Base-by-base conservation (phyloP, 2,329 filamentous ascomycete species). In the Cladosporium cucumerinum region DNA sequence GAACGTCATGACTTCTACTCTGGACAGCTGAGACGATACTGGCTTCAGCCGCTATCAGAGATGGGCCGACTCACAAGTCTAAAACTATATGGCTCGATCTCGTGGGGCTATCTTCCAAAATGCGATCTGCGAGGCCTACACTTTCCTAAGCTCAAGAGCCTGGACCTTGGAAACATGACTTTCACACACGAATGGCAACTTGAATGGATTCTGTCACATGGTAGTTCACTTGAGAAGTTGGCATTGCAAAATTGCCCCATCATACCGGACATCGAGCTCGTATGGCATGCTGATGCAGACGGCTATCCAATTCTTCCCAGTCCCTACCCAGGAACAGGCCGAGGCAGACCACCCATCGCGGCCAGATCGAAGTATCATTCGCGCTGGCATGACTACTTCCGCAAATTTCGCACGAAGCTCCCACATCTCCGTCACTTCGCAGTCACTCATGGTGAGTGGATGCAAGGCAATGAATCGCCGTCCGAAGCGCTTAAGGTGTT, bases 121-220 rank as follows among this genome's bases (percentile, higher is more conserved):
- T 72, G 79, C 46, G 75, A 81, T 28, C 74, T 81, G 34, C n/a
- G 64, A 67, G 52, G 57, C 28, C 2, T 68, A 2, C 65, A 67
- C 25, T 79, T 83, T 25, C 78, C 79, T 0, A 70, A 74, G 0
- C 75, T 84, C 6, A 75, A 74, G 26, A 73, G 76, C 0, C 72
- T 84, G 0, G 72, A 74, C 0, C 68, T 84, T 0, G 79, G 80
- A 0, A 77, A 77, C 1, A 80, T 77, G 23, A 73, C 76, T 3
- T 82, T 84, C 57, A 74, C 75, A 4, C 75, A 82, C 43, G 76
- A 82, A 21, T 79, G 77, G 74, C 81, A 84, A 61, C 68, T 82
- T 0, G 78, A 79, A 12, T 84, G 81, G 81, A 77, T 84, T 2
- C 64, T 79, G 0, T 75, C 74, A 0, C 72, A 83, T 3, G 73